These are phyloP conservation scores for Podospora australis DNA, from an alignment of 495 filamentous ascomycete genomes.

Conservation along the genomic window DNA sequence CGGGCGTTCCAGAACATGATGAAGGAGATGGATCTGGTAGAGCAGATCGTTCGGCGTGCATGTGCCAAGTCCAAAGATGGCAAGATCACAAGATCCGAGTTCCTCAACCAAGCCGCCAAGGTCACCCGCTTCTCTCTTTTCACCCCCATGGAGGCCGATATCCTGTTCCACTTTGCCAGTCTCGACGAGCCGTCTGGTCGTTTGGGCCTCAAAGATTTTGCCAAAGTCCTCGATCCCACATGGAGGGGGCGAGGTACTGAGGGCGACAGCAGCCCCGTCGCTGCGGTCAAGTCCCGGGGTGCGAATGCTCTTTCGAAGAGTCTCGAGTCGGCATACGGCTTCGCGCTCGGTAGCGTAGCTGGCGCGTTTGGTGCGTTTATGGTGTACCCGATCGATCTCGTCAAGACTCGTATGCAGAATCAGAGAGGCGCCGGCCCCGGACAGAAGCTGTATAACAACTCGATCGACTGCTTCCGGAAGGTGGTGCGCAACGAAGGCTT, in stretches of 20 bases:
- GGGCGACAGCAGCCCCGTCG: conserved; percentile 32
- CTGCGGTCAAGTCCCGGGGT: conserved; percentile 34
- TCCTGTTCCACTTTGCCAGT: conserved; percentile 96
- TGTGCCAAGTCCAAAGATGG: conserved; percentile 77
- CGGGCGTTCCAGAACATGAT: conserved; percentile 96
- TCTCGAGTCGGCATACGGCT: conserved; percentile 80
- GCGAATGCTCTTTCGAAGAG: conserved; percentile 50
- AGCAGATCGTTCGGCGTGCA: conserved; percentile 82
- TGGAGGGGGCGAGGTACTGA: conserved; percentile 73
- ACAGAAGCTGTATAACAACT: conserved; percentile 91
- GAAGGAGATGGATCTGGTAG: conserved; percentile 94
- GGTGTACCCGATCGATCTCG: conserved; percentile 97
- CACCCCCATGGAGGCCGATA: conserved; percentile 98
- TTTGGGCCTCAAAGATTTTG: conserved; percentile 77
- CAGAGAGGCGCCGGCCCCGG: conserved; percentile 76
- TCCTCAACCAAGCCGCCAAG: conserved; percentile 86
- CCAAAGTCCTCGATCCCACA: conserved; percentile 87
- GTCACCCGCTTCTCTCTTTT: conserved; percentile 89
- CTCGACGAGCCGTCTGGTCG: conserved; percentile 81
- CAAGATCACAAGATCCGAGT: conserved; percentile 89
- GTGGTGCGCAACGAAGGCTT: conserved; percentile 91
- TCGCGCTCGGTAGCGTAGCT: conserved; percentile 78
- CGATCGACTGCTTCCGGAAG: conserved; percentile 84
- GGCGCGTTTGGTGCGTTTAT: conserved; percentile 98
- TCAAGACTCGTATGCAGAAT: conserved; percentile 99